Evolutionary conservation across 352 stramenopile genomes (phyloP), one percentile per base, ranked within the genome.

Genomic region (Phytophthora lateralis): DNA sequence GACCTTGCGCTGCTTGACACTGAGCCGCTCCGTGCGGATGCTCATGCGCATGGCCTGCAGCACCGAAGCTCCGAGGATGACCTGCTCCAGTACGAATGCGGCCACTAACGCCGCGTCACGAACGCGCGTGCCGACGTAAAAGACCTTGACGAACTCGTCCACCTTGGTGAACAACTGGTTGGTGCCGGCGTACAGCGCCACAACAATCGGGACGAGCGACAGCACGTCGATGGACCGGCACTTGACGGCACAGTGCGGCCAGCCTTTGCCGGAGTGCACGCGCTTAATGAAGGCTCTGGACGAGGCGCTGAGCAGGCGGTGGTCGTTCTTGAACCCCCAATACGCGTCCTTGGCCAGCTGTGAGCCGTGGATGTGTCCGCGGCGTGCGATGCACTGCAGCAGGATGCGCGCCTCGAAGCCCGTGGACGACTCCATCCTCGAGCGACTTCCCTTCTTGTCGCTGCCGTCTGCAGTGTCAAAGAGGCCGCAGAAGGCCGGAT

Each of bases 11-110:
- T 93, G 84, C 72, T 90, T 89, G 47, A 91, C 80, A 26, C 78
- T 93, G 11, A 93, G 73, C 2, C 81, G 74, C 42, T 93, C 84
- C 6, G 81, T 91, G 24, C 84, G 84, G 51, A 93, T 93, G 51
- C 81, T 90, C 82, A 90, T 90, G 50, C 84, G 81, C 84, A 93
- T 90, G 30, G 84, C 84, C 57, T 93, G 80, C 45, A 93, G 67
- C 45, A 93, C 82, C 0, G 81, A 90, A 4, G 81, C 78, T 21
- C 84, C 84, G 4, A 93, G 71, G 52, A 93, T 90, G 37, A 93
- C 73, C 38, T 93, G 84, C 67, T 93, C 84, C 20, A 93, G 71
- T 52, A 93, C 76, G 60, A 93, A 93, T 0, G 84, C 84, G 4
- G 80, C 77, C 38, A 93, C 80, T 1, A 93, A 63, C 17, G 84